Evolutionary conservation across 257 asterid genomes (phyloP), one percentile per base, ranked within the genome.

Genomic region (Ophiorrhiza pumila): DNA sequence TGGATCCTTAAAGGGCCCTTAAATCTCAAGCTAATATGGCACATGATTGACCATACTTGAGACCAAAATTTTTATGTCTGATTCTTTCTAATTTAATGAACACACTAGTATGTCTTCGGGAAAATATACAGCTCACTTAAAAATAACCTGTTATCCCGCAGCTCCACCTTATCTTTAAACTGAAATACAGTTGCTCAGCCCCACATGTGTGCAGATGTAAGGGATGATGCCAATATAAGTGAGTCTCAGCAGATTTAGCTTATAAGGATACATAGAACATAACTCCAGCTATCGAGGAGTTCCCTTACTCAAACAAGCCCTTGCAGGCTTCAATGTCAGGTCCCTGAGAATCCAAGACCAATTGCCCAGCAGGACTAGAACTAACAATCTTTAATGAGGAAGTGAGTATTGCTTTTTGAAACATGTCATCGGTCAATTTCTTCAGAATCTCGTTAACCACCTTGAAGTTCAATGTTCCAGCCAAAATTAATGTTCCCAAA

Each of bases 311-410:
- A 81, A 89, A 80, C 32, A 95, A 81, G 71, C 82, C 68, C 79
- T 86, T 77, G 42, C 98, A 90, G 2, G 92, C 97, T 12, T 85
- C 81, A 3, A 95, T 46, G 57, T 90, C 91, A 6, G 88, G 29
- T 37, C 84, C 85, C 83, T 95, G 97, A 13, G 91, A 86, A 37
- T 87, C 90, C 87, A 90, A 45, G 39, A 90, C 50, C 71, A 56
- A 83, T 76, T 77, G 80, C 45, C 96, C 98, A 7, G 64, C 46
- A 7, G 88, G 74, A 39, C 56, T 84, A 18, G 94, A 76, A 73
- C 77, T 68, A 52, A 90, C 83, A 18, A 70, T 53, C 76, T 65
- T 79, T 79, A 59, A 72, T 50, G 74, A 79, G 65, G 90, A 78
- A 31, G 73, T 27, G 68, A 95, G 86, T 20, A 92, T 39, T 3